Evolutionary conservation across 2,329 filamentous ascomycete genomes (phyloP).

Genomic region (Spiromastix sp.): DNA sequence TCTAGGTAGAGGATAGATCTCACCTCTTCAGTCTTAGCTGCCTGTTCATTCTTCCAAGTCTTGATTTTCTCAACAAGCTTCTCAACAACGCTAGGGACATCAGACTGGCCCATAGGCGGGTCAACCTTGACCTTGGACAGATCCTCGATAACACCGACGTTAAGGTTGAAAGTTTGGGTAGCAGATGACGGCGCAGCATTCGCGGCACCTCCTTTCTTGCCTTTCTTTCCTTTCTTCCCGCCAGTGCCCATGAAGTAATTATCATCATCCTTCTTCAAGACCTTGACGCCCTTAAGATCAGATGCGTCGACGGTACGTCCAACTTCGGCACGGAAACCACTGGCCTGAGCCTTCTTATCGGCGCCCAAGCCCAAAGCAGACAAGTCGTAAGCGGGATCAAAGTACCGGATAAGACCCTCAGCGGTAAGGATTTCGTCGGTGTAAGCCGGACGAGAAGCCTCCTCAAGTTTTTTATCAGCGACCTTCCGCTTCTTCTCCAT

Average conservation of each 20-base stretch:
- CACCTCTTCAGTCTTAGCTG: conserved; percentile 81
- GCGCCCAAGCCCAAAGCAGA: conserved; percentile 44
- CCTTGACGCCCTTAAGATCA: conserved; percentile 73
- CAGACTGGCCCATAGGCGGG: conserved; percentile 74
- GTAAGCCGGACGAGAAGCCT: conserved; percentile 64
- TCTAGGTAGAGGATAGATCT: conserved; percentile 26
- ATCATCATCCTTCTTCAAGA: conserved; percentile 81
- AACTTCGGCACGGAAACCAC: conserved; percentile 67
- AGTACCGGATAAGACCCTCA: conserved; percentile 79
- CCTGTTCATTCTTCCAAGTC: conserved; percentile 85
- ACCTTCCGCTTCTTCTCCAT: conserved; percentile 42
- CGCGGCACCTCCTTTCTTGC: conserved; percentile 54
- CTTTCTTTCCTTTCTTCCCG: conserved; percentile 81
- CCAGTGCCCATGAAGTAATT: conserved; percentile 67
- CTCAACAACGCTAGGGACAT: conserved; percentile 69
- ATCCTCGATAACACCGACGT: conserved; percentile 84
- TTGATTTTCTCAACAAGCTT: conserved; percentile 88
- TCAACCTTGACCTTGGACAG: conserved; percentile 75
- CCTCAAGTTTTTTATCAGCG: conserved; percentile 44
- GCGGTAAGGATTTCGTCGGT: conserved; percentile 84
- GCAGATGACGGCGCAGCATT: conserved; percentile 40
- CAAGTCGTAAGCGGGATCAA: conserved; percentile 73
- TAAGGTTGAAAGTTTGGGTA: conserved; percentile 65
- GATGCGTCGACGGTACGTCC: conserved; percentile 75
- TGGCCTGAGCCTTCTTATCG: conserved; percentile 39